A percentile compares a stretch with the other conserved stretches of the same genome.
phyloP scores from a whole-genome alignment of 2,329 filamentous ascomycete species.

The Parastagonospora avenae region DNA sequence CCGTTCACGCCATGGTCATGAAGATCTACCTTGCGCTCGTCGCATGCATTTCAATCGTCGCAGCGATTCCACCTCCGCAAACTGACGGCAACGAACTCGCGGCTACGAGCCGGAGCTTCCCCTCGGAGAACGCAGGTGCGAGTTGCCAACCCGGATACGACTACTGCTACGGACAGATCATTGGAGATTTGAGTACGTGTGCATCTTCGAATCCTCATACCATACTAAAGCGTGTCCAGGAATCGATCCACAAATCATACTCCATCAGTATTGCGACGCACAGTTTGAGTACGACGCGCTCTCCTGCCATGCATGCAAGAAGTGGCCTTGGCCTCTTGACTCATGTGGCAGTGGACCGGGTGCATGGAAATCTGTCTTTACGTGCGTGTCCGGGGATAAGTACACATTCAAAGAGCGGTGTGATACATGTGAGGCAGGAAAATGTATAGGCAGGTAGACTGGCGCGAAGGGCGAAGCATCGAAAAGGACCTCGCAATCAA shows the following conservation, averaged over 20 bases:
- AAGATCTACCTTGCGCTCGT: no score
- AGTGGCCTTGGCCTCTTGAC: constrained; percentile 9
- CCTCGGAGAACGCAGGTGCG: not conserved
- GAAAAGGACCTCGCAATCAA: no score
- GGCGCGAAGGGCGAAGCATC: not conserved
- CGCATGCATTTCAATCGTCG: no score
- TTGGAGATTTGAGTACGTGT: not conserved
- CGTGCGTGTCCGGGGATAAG: constrained; percentile 10
- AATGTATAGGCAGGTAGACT: constrained; percentile 1
- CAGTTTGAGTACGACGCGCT: constrained; percentile 18
- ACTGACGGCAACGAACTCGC: not conserved
- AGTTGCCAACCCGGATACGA: constrained; percentile 10
- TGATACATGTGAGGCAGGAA: constrained; percentile 9
- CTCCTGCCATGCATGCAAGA: constrained; percentile 23
- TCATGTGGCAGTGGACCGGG: constrained; percentile 17
- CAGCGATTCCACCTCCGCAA: constrained; percentile 5
- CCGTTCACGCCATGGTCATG: no score
- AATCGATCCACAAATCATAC: constrained; percentile 18
- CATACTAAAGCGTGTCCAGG: constrained; percentile 3
- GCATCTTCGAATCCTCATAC: not conserved
- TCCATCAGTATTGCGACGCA: constrained; percentile 23
- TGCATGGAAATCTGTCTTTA: constrained; percentile 20
- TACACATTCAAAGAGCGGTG: constrained; percentile 14
- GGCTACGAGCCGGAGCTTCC: not conserved
- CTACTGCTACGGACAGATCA: constrained; percentile 15